phyloP scores from a whole-genome alignment of 1,139 yeast species.

The Barnettozyma hawaiiensis region DNA sequence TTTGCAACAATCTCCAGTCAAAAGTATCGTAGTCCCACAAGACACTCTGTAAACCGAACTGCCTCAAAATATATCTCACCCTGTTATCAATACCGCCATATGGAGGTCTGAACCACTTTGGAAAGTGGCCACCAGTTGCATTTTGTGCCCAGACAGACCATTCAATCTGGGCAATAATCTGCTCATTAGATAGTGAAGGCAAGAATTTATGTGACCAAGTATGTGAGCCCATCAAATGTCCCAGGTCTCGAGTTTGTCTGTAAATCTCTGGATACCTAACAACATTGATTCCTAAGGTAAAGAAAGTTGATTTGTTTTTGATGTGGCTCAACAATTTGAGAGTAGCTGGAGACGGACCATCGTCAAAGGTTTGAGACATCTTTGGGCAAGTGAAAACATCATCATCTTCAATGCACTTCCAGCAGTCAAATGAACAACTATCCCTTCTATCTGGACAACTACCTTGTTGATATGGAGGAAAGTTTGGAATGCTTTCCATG shows the following conservation, averaged over 20 bases:
- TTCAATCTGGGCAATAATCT: conserved; percentile 80
- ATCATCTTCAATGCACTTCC: conserved; percentile 68
- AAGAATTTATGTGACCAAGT: conserved; percentile 90
- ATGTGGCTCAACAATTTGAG: conserved; percentile 49
- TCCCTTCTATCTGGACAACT: conserved; percentile 48
- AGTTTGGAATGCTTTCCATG: conserved; percentile 43
- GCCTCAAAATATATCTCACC: conserved; percentile 69
- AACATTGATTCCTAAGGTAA: conserved; percentile 78
- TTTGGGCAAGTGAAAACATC: conserved; percentile 72
- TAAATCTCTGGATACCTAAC: conserved; percentile 74
- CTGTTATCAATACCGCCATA: conserved; percentile 91
- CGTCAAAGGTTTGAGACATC: conserved; percentile 87
- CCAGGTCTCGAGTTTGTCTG: conserved; percentile 45
- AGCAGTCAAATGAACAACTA: conserved; percentile 83
- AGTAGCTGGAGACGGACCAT: conserved; percentile 83
- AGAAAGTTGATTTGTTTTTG: conserved; percentile 61
- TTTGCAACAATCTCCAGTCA: conserved; percentile 73
- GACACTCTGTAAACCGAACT: conserved; percentile 83
- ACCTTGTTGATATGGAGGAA: conserved; percentile 51
- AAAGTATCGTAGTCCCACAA: conserved; percentile 90
- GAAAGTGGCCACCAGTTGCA: conserved; percentile 85
- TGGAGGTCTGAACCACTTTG: conserved; percentile 94
- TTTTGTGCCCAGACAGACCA: conserved; percentile 99
- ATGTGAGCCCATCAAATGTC: conserved; percentile 83
- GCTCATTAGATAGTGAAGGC: conserved; percentile 71